Percentiles rank a stretch among this genome's conserved stretches.
phyloP scores from a whole-genome alignment of 2,329 filamentous ascomycete species.

The Trichoderma gracile region DNA sequence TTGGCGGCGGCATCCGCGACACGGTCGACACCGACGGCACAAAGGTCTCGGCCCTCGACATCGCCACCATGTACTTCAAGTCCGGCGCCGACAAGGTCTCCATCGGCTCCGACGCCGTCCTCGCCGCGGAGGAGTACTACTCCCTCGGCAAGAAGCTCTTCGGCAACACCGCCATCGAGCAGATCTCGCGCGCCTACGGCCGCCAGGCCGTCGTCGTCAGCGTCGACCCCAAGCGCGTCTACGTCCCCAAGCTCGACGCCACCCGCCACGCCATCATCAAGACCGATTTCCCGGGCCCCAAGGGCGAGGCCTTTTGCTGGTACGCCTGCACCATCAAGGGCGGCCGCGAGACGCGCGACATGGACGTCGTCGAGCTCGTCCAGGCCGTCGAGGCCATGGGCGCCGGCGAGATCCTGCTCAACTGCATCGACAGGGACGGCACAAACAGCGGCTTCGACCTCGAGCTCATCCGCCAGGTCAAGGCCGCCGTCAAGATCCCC shows the following conservation, averaged over 20 bases:
- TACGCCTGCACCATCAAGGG: slow-evolving; percentile 98
- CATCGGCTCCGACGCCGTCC: slow-evolving; percentile 92
- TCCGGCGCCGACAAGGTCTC: slow-evolving; percentile 96
- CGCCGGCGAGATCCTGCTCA: slow-evolving; percentile 88
- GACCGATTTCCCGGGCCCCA: slow-evolving; percentile 69
- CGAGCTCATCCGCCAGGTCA: slow-evolving; percentile 86
- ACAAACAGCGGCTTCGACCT: slow-evolving; percentile 93
- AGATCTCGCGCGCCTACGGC: slow-evolving; percentile 89
- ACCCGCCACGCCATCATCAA: slow-evolving; percentile 71
- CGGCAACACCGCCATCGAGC: slow-evolving; percentile 90
- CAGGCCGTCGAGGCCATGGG: slow-evolving; percentile 95
- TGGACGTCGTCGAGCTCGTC: slow-evolving; percentile 87
- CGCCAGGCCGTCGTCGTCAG: slow-evolving; percentile 96
- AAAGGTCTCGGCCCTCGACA: slow-evolving; percentile 83
- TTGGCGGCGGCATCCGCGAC: slow-evolving; percentile 93
- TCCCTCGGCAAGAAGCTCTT: slow-evolving; percentile 65
- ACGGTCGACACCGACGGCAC: slow-evolving; percentile 86
- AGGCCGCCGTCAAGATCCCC: slow-evolving; percentile 81
- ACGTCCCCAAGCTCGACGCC: slow-evolving; percentile 72
- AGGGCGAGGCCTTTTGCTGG: slow-evolving; percentile 84
- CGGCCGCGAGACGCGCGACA: slow-evolving; percentile 87
- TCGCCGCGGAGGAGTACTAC: slow-evolving; percentile 90
- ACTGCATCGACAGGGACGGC: slow-evolving; percentile 97
- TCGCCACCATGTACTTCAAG: slow-evolving; percentile 96
- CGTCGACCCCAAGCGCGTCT: slow-evolving; percentile 89